Conservation (phyloP, 2,329 filamentous ascomycete genomes). For the Claviceps digitariae region DNA sequence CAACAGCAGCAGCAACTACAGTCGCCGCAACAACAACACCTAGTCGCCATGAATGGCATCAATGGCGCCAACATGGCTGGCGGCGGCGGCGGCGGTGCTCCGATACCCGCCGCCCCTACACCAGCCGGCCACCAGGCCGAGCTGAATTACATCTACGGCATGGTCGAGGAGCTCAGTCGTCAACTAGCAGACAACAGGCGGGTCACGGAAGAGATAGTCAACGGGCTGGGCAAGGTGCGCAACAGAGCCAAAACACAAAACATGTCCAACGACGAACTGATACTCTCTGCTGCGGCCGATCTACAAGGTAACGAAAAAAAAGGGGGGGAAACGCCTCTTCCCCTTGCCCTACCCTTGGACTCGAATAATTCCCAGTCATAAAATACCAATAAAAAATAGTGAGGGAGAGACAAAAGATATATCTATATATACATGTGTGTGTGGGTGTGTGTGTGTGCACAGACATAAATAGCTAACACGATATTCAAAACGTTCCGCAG, state of each 20-base stretch:
- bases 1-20: conserved; percentile 7
- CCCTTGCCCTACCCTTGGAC: neutral
- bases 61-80: conserved; percentile 27
- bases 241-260: conserved; percentile 38
- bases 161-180: conserved; percentile 53
- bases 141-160: conserved; percentile 53
- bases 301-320: conserved; percentile 39
- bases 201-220: conserved; percentile 50
- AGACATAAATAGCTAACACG: neutral
- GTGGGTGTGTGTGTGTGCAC: too few species aligned
- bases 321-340: neutral
- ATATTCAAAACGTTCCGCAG: conserved; percentile 19
- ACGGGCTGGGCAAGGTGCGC: conserved; percentile 47
- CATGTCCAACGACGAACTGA: conserved; percentile 44
- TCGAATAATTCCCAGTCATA: too few species aligned
- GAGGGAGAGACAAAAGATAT: too few species aligned
- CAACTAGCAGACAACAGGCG: conserved; percentile 48
- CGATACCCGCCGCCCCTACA: conserved; percentile 36
- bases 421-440: too few species aligned
- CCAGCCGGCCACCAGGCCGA: conserved; percentile 57
- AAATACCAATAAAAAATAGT: too few species aligned
- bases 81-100: conserved; percentile 11
- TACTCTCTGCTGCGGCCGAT: conserved; percentile 41
- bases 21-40: conserved; percentile 4
- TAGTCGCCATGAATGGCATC: conserved; percentile 29